Percentiles rank a stretch among this genome's conserved stretches.
These are phyloP conservation scores for Scedosporium apiospermum DNA, from an alignment of 2,329 filamentous ascomycete species.

Conservation along the genomic window DNA sequence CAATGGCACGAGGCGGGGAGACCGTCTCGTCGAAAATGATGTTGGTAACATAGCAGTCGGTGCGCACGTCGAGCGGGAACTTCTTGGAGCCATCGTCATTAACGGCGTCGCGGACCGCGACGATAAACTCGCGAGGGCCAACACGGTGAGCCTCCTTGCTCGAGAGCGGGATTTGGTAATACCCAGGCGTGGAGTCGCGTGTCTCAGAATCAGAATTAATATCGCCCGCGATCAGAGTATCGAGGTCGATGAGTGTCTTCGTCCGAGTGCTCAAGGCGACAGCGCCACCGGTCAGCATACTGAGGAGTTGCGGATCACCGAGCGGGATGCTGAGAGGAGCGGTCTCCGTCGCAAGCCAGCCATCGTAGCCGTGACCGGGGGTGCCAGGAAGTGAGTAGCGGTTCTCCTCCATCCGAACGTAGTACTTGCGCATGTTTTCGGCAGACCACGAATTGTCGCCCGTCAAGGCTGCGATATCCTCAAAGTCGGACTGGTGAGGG, in stretches of 20 bases:
- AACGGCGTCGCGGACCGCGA: background rate
- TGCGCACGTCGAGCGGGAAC: constrained; percentile 8
- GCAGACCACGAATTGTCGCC: constrained; percentile 15
- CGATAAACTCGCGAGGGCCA: constrained; percentile 7
- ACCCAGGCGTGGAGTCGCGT: constrained; percentile 35
- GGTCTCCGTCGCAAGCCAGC: constrained; percentile 12
- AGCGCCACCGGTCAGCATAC: constrained; percentile 29
- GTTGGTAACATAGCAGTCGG: constrained; percentile 8
- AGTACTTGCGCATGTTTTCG: constrained; percentile 49
- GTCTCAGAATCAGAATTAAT: constrained; percentile 34
- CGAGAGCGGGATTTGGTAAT: constrained; percentile 35
- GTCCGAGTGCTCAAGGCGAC: background rate
- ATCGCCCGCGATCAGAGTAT: constrained; percentile 34
- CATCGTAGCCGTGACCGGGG: constrained; percentile 38
- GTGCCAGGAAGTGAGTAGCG: constrained; percentile 32
- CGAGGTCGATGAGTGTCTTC: constrained; percentile 17
- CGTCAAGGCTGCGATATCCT: background rate
- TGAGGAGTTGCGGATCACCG: constrained; percentile 34
- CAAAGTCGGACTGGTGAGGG: constrained; percentile 25
- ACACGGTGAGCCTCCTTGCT: constrained; percentile 21
- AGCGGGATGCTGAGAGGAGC: background rate
- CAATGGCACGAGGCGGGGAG: constrained; percentile 22
- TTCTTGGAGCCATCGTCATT: background rate
- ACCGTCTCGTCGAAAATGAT: constrained; percentile 8
- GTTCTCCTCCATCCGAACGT: constrained; percentile 42